phyloP scores from a whole-genome alignment of 2,329 filamentous ascomycete genomes.

The Ilyonectria destructans region DNA sequence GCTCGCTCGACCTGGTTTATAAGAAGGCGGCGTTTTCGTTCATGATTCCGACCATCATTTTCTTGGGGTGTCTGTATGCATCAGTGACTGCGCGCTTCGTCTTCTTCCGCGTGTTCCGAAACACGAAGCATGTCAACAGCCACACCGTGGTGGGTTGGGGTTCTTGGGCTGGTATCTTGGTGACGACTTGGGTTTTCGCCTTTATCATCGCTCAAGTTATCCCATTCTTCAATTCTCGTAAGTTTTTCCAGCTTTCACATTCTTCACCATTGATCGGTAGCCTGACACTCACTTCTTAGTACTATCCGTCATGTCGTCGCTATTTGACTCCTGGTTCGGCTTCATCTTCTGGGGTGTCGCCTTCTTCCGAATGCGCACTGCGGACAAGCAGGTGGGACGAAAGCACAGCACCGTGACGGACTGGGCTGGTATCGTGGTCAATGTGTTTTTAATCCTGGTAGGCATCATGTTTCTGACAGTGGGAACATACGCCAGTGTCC shows the following conservation, averaged over 20 bases:
- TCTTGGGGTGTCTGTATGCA: conserved; percentile 91
- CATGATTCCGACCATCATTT: conserved; percentile 96
- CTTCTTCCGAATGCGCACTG: conserved; percentile 82
- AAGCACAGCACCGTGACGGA: conserved; percentile 67
- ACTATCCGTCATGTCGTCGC: conserved; percentile 84
- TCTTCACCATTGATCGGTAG: too few relatives aligned
- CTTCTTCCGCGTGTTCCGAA: conserved; percentile 90
- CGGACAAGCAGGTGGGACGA: conserved; percentile 70
- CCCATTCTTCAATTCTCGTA: conserved; percentile 88
- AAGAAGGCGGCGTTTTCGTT: conserved; percentile 94
- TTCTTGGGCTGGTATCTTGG: conserved; percentile 82
- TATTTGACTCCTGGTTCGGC: conserved; percentile 94
- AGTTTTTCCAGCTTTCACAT: conserved; percentile 47
- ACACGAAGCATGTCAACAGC: conserved; percentile 83
- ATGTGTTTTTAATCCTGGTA: conserved; percentile 80
- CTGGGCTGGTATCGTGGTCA: conserved; percentile 73
- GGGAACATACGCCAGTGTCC: conserved; percentile 86
- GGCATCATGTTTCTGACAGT: conserved; percentile 87
- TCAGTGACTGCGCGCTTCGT: conserved; percentile 92
- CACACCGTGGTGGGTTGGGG: conserved; percentile 89
- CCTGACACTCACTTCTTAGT: conserved; percentile 57
- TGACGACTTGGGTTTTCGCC: conserved; percentile 83
- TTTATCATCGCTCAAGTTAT: conserved; percentile 96
- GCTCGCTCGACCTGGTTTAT: conserved; percentile 83
- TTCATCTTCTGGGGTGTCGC: conserved; percentile 96